Conservation (phyloP, 2,329 filamentous ascomycete genomes). For the Aspergillus aculeatinus region DNA sequence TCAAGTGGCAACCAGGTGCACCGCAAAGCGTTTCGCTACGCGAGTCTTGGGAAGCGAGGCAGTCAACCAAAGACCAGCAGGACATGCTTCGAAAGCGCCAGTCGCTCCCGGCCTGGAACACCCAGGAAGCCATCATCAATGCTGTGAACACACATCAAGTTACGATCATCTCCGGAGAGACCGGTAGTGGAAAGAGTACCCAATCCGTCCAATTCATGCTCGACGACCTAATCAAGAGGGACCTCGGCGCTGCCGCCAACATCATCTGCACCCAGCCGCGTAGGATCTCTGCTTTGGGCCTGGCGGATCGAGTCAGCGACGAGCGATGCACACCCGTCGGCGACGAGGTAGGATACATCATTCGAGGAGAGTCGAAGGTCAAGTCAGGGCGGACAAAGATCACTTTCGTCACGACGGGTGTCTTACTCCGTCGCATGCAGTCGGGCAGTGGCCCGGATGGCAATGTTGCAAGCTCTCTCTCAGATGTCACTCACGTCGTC, state of each 20-base stretch:
- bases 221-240: constrained; percentile 78
- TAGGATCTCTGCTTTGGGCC: constrained; percentile 86
- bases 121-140: constrained; percentile 72
- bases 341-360: constrained; percentile 86
- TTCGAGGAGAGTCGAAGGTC: constrained; percentile 82
- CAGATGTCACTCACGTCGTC: constrained; percentile 89
- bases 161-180: constrained; percentile 95
- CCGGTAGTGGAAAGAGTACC: constrained; percentile 93
- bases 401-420: constrained; percentile 94
- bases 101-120: constrained; percentile 81
- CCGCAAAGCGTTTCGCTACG: constrained; percentile 59
- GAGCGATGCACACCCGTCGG: constrained; percentile 81
- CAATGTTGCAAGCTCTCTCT: constrained; percentile 76
- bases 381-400: constrained; percentile 74
- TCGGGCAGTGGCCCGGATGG: constrained; percentile 78
- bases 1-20: constrained; percentile 63
- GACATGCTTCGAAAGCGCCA: constrained; percentile 73
- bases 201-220: constrained; percentile 95
- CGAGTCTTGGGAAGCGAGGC: constrained; percentile 67
- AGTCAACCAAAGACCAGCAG: constrained; percentile 64
- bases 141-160: constrained; percentile 78
- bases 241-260: constrained; percentile 74
- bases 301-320: constrained; percentile 91
- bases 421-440: constrained; percentile 85
- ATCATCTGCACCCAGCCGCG: constrained; percentile 96